Evolutionary conservation across 148 eudicot genomes (phyloP), one percentile per base, ranked within the genome.

Genomic region (Heliosperma pusillum): DNA sequence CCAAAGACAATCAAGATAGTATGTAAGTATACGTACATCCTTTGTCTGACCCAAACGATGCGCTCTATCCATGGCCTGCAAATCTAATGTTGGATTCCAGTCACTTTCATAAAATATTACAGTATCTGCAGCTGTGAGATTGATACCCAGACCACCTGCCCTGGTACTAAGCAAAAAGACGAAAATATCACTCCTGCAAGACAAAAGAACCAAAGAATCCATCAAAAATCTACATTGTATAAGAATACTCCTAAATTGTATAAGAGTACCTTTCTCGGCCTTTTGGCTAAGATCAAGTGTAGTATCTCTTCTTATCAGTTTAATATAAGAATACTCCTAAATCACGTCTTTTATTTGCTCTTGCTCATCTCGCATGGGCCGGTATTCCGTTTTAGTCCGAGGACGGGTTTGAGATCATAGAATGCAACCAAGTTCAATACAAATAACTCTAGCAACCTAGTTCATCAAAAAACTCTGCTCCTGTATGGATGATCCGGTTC

Each of bases 61-160:
- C 73, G 99, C 99, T 80, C 99, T 88, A 75, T 92, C 99, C 99
- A 95, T 95, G 40, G 99, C 99, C 70, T 95, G 99, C 83, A 95
- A 84, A 88, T 95, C 99, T 83, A 92, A 80, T 19, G 97, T 92
- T 55, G 99, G 99, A 81, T 95, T 95, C 99, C 99, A 95, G 80
- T 95, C 99, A 83, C 97, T 95, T 85, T 95, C 98, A 69, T 95
- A 95, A 73, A 95, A 95, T 81, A 95, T 95, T 70, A 95, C 98
- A 52, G 98, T 95, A 83, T 92, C 98, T 57, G 97, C 98, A 83
- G 97, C 97, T 22, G 97, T 95, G 82, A 95, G 82, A 81, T 95
- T 95, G 81, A 95, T 95, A 74, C 97, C 98, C 70, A 95, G 89
- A 27, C 98, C 97, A 67, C 98, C 97, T 69, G 97, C 98, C 80